Percentiles rank a stretch among this genome's conserved stretches.
phyloP scores from a whole-genome alignment of 2,329 filamentous ascomycete species.

The Clonostachys solani region DNA sequence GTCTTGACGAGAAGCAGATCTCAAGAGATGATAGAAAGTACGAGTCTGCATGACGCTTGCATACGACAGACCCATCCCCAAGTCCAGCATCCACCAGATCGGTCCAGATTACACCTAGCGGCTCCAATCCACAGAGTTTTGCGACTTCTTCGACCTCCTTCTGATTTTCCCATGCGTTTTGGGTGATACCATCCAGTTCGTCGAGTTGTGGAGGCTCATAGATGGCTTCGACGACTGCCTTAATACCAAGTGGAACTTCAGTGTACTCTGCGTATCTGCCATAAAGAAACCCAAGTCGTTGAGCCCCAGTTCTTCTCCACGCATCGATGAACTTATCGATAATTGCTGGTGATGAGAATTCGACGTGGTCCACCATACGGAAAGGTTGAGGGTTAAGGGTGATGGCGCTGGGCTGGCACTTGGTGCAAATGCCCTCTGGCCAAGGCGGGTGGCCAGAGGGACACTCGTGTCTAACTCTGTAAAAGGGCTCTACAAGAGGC shows the following conservation, averaged over 20 bases:
- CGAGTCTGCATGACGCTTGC: constrained; percentile 93
- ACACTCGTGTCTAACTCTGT: constrained; percentile 82
- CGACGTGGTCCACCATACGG: constrained; percentile 97
- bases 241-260: constrained; percentile 89
- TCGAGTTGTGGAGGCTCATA: constrained; percentile 92
- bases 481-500: constrained; percentile 88
- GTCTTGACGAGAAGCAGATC: constrained; percentile 80
- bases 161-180: constrained; percentile 83
- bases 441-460: constrained; percentile 90
- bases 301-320: constrained; percentile 81
- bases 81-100: constrained; percentile 80
- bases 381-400: constrained; percentile 90
- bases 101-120: constrained; percentile 91
- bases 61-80: constrained; percentile 82
- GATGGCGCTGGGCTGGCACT: constrained; percentile 96
- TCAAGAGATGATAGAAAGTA: constrained; percentile 93
- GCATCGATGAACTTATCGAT: constrained; percentile 89
- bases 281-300: constrained; percentile 87
- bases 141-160: constrained; percentile 78
- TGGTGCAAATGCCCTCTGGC: constrained; percentile 96
- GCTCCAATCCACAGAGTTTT: constrained; percentile 76
- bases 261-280: constrained; percentile 87
- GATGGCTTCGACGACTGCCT: constrained; percentile 94
- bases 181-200: constrained; percentile 82
- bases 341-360: constrained; percentile 80